Evolutionary conservation across 177 flowering plant genomes (phyloP).

Genomic region (Telopea speciosissima): DNA sequence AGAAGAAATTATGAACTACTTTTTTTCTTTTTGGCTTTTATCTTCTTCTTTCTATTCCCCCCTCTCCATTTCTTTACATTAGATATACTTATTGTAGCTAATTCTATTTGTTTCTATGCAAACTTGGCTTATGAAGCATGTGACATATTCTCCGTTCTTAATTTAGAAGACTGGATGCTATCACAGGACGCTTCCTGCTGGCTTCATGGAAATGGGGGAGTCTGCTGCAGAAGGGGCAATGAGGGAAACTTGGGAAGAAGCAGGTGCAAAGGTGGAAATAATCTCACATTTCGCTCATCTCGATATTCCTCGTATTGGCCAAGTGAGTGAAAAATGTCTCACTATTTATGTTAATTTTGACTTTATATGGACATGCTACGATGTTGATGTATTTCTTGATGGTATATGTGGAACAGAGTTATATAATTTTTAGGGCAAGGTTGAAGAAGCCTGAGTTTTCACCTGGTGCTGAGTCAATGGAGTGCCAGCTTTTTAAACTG

Average conservation of each 20-base stretch:
- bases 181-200: constrained; percentile 96
- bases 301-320: constrained; percentile 93
- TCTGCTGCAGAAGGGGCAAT: constrained; percentile 92
- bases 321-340: constrained; percentile 38
- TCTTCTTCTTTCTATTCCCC: too few relatives aligned
- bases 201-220: constrained; percentile 97
- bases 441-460: constrained; percentile 72
- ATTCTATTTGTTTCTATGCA: not conserved
- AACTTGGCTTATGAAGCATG: not conserved
- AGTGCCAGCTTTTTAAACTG: constrained; percentile 69
- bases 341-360: constrained; percentile 2
- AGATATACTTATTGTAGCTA: not conserved
- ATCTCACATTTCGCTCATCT: constrained; percentile 84
- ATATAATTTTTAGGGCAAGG: constrained; percentile 77
- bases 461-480: constrained; percentile 87
- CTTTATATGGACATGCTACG: constrained; percentile 1
- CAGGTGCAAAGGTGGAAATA: constrained; percentile 85
- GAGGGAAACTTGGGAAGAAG: constrained; percentile 96
- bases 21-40: not conserved
- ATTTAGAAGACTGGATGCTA: not conserved
- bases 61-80: not conserved
- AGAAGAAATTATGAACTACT: not conserved
- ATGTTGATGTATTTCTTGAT: constrained; percentile 9
- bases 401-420: constrained; percentile 54
- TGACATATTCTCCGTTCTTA: not conserved